Evolutionary conservation across 768 basidiomycete species (phyloP).

Genomic region (Lactarius quietus): DNA sequence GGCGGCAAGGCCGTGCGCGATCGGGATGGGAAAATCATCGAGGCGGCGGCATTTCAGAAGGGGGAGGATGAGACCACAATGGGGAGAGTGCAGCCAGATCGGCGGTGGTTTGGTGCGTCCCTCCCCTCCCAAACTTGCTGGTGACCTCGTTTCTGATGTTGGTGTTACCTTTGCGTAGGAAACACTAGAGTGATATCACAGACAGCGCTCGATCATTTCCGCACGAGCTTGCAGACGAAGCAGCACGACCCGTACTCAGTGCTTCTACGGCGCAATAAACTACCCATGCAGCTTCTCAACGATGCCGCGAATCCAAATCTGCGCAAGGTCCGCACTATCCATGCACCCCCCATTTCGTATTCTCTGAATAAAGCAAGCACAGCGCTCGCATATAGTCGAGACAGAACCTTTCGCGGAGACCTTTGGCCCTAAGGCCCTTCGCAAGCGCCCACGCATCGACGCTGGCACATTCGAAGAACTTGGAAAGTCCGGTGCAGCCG

Average conservation of each 20-base stretch:
- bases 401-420: constrained; percentile 94
- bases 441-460: constrained; percentile 83
- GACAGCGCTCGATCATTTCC: constrained; percentile 92
- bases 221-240: constrained; percentile 77
- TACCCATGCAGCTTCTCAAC: constrained; percentile 94
- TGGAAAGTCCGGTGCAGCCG: constrained; percentile 55
- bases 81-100: constrained; percentile 91
- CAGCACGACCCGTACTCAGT: constrained; percentile 97
- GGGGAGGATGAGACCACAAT: constrained; percentile 88
- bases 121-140: background rate
- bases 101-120: constrained; percentile 94
- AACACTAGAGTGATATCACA: constrained; percentile 99
- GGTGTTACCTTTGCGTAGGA: constrained; percentile 43
- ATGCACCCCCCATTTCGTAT: background rate
- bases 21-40: constrained; percentile 85
- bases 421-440: constrained; percentile 93
- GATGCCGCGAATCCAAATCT: constrained; percentile 78
- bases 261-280: constrained; percentile 87
- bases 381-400: constrained; percentile 93
- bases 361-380: background rate
- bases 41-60: constrained; percentile 95
- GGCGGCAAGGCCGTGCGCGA: constrained; percentile 91
- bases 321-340: constrained; percentile 55
- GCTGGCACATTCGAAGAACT: constrained; percentile 94
- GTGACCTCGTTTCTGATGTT: background rate